Conservation (phyloP, 352 stramenopile species). For the Phytophthora pisi region DNA sequence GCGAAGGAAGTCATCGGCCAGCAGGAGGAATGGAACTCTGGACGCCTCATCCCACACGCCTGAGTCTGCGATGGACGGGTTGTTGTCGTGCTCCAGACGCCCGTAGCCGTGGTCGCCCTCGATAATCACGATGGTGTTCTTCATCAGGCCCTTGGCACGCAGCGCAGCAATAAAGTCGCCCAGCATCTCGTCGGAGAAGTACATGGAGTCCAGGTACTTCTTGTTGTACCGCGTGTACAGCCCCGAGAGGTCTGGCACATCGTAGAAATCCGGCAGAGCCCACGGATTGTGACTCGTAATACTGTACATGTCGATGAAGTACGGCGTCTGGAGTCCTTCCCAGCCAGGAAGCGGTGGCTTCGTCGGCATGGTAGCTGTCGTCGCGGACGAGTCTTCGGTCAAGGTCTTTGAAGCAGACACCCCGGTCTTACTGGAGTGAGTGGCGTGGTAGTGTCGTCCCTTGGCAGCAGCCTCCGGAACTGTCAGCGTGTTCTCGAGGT, state of each 20-base stretch:
- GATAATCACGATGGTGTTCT: slow-evolving; percentile 78
- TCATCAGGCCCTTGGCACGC: slow-evolving; percentile 62
- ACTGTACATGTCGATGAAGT: slow-evolving; percentile 83
- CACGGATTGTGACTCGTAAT: slow-evolving; percentile 79
- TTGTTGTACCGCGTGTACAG: slow-evolving; percentile 73
- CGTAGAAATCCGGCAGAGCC: slow-evolving; percentile 54
- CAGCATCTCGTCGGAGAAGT: slow-evolving; percentile 73
- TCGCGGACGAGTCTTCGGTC: slow-evolving; percentile 13
- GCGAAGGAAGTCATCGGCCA: slow-evolving; percentile 67
- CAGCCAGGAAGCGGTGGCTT: slow-evolving; percentile 42
- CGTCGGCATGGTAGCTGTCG: slow-evolving; percentile 8
- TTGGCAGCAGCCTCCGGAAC: slow-evolving; percentile 28
- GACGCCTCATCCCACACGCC: slow-evolving; percentile 69
- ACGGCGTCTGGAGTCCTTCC: slow-evolving; percentile 68
- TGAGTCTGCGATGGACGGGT: slow-evolving; percentile 66
- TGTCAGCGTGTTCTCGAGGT: slow-evolving; percentile 11
- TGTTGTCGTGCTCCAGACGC: slow-evolving; percentile 71
- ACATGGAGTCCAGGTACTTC: slow-evolving; percentile 73
- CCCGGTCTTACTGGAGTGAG: slow-evolving; percentile 8
- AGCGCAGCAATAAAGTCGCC: slow-evolving; percentile 60
- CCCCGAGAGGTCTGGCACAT: slow-evolving; percentile 49
- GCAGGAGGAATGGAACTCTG: slow-evolving; percentile 65
- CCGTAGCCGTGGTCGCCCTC: slow-evolving; percentile 73
- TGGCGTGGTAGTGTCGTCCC: slow-evolving; percentile 31
- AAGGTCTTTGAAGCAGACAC: slow-evolving; percentile 2